Evolutionary conservation across 73 alveolate species (phyloP), one percentile per base, ranked within the genome.

Genomic region (Paramecium tetraurelia): DNA sequence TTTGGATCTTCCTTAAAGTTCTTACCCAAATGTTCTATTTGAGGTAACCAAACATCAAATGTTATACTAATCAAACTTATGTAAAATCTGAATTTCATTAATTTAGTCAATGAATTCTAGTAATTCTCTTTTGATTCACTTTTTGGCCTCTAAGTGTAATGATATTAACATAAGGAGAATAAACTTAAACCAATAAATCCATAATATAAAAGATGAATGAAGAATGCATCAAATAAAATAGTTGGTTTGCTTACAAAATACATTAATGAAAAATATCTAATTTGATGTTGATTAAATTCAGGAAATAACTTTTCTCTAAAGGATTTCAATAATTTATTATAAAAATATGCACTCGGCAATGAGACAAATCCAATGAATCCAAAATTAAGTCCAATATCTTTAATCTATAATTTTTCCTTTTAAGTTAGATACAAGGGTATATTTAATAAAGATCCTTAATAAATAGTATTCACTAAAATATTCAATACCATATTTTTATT

Each of bases 191-290:
- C 70, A 43, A 80, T 48, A 14, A 43, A 11, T 44, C 76, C 50
- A 10, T 80, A 46, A 80, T 44, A 80, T 80, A 18, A 18, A 20
- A 80, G 21, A 80, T 80, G 90, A 24, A 20, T 46, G n/a, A 80
- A 80, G 44, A 80, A 41, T 8, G 33, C 72, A 80, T 80, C 90
- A 80, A 80, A 80, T 80, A 80, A 21, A 8, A 80, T 9, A 44
- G 90, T 41, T 31, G 71, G 75, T 80, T 80, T 80, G 50, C 76
- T 80, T 7, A 80, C 46, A 44, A 80, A 80, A 43, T 80, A 80
- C 76, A 80, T 80, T 46, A 80, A 80, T 80, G 90, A 80, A 80
- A 80, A 80, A 80, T 80, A 31, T 24, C 27, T 43, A 22, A 80
- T 31, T 35, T 80, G 44, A 80, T 80, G 48, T 44, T 21, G 76